Evolutionary conservation across 2,329 filamentous ascomycete species (phyloP), one percentile per base, ranked within the genome.

Genomic region (Aspergillus sergii): DNA sequence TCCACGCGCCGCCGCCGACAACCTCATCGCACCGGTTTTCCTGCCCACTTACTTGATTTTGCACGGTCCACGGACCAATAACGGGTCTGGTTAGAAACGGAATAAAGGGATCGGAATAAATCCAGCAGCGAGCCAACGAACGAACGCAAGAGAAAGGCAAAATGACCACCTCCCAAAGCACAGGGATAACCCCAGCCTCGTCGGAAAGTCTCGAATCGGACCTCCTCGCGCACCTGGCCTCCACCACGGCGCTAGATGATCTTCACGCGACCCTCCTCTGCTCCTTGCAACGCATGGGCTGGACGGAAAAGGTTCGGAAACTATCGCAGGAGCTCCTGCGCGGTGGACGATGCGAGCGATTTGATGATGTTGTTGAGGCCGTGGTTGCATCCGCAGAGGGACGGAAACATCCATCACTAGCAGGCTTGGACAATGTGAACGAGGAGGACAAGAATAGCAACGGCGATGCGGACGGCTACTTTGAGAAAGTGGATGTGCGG

Each of bases 271-370:
- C 82, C 1, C 80, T 89, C 30, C 79, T 83, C 63, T 81, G 86
- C 69, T 81, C 83, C 26, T 81, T 89, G 12, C 83, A 86, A 69
- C 80, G 84, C 59, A 76, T 79, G n/a, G 86, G 86, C 68, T 89
- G 86, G 86, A 84, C 84, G 48, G 81, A 86, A 68, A 80, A 80
- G 32, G 79, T 89, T 64, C 83, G 83, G 62, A 78, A 77, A 54
- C 83, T 88, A 64, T 80, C 86, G 21, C 82, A 83, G 54, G 79
- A 84, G 61, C 80, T 89, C 46, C 82, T 89, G 60, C 84, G 86
- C 68, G 84, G 81, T 30, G 86, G 86, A 54, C 83, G 86, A 60
- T 85, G 84, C 71, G 82, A 82, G 60, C 86, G 81, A 36, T 86
- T 85, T 67, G 82, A 85, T 59, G 84, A 89, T 60, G 79, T 88